Base-by-base conservation (phyloP, 1,284 basidiomycete species). In the Ceratobasidium theobromae region DNA sequence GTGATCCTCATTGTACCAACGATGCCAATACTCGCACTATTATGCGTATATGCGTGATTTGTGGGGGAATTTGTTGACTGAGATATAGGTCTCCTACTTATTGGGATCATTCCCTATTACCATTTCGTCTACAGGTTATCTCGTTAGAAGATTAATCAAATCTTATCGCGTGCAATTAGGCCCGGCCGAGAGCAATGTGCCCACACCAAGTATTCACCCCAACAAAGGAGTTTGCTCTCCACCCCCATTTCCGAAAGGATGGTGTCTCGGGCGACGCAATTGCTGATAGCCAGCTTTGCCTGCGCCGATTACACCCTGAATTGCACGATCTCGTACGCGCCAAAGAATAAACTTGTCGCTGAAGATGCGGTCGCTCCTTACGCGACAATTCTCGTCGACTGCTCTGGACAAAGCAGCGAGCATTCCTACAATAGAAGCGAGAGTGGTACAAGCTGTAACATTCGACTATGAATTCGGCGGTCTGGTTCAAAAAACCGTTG, bases 331-430 rank as follows among this genome's bases (percentile, higher is more conserved):
- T 49, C 67, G 28, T 28, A 53, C 58, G 14, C 55, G 60, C 67
- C 67, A 68, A 6, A 68, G 48, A 4, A 25, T 21, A 21, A 58
- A 66, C 28, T 60, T 40, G 21, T 58, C 51, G 52, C 35, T 53
- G 25, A 57, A 53, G 21, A 70, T 65, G 8, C 54, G 62, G n/a
- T 70, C 69, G 28, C 52, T 35, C 12, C 69, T 43, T 18, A 70
- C 48, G 25, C 69, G 69, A 27, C 54, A 25, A 23, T 68, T 53
- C 18, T 41, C 51, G 43, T 70, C 69, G 8, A 70, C 65, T 4
- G 66, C 54, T 27, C 69, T 35, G n/a, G 35, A 51, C 28, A 70
- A 38, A n/a, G 67, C 65, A 27, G 65, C 27, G 6, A 68, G 23
- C 40, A 54, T 65, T 2, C 41, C 68, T 3, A 51, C 67, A 23